Conservation (phyloP, 2,329 filamentous ascomycete species). For the Stagonosporopsis rhizophila region DNA sequence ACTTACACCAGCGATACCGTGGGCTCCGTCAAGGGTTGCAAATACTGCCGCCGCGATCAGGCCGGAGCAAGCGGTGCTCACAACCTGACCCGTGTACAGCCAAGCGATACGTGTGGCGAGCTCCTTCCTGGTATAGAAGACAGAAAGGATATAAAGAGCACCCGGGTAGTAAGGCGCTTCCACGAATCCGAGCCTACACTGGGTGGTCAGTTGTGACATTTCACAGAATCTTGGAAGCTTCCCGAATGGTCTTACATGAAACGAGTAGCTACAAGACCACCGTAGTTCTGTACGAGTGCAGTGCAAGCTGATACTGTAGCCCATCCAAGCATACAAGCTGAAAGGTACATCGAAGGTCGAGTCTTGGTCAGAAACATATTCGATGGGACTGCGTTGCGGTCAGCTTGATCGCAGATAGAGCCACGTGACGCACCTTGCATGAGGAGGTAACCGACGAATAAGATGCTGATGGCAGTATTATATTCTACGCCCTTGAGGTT, state of each 20-base stretch:
- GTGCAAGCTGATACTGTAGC: slow-evolving; percentile 39
- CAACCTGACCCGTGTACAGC: slow-evolving; percentile 21
- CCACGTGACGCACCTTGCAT: no score
- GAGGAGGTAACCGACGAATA: slow-evolving; percentile 35
- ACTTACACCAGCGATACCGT: slow-evolving; percentile 27
- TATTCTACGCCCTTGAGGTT: slow-evolving; percentile 33
- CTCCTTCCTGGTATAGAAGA: slow-evolving; percentile 68
- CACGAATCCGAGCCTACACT: slow-evolving; percentile 37
- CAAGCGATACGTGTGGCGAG: slow-evolving; percentile 32
- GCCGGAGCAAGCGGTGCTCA: slow-evolving; percentile 23
- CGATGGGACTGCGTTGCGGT: no score
- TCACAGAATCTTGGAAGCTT: no score
- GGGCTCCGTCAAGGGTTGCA: slow-evolving; percentile 25
- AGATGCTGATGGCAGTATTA: slow-evolving; percentile 51
- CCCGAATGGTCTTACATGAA: no score
- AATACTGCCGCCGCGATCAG: slow-evolving; percentile 26
- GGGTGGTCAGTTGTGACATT: no score
- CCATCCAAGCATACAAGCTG: slow-evolving; percentile 44
- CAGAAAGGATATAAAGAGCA: slow-evolving; percentile 65
- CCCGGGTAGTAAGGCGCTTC: slow-evolving; percentile 63
- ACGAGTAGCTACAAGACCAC: slow-evolving; percentile 35
- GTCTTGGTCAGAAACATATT: slow-evolving; percentile 53
- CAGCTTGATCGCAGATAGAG: no score
- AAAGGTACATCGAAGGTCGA: slow-evolving; percentile 41
- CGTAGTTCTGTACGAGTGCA: slow-evolving; percentile 36